phyloP scores from a whole-genome alignment of 805 yeast genomes.

The Cyberlindnera sargentensis region DNA sequence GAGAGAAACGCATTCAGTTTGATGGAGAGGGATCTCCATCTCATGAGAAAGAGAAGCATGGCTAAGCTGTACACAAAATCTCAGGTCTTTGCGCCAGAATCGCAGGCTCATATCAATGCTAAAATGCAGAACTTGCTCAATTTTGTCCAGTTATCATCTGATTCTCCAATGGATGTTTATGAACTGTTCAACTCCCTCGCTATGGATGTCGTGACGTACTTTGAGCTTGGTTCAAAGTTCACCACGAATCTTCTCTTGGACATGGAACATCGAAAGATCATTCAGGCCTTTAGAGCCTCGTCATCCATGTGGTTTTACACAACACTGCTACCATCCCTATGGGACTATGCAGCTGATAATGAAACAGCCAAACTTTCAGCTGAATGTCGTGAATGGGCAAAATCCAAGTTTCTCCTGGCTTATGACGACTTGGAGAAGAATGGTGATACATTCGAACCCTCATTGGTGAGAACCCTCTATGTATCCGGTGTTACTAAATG shows the following conservation, averaged over 20 bases:
- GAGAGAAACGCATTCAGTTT: constrained; percentile 52
- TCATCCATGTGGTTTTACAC: constrained; percentile 63
- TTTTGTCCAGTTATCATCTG: constrained; percentile 10
- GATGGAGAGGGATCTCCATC: constrained; percentile 41
- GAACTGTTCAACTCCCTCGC: constrained; percentile 64
- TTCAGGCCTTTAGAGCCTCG: constrained; percentile 39
- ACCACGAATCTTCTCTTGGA: constrained; percentile 39
- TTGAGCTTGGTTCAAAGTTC: constrained; percentile 47
- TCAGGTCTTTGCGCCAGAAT: constrained; percentile 25
- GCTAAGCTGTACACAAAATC: constrained; percentile 40
- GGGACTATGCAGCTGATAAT: constrained; percentile 40
- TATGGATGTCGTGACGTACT: constrained; percentile 59
- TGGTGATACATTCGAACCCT: constrained; percentile 11
- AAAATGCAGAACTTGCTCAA: constrained; percentile 26
- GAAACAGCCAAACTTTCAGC: constrained; percentile 32
- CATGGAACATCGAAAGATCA: constrained; percentile 33
- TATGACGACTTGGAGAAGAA: constrained; percentile 15
- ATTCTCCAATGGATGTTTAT: constrained; percentile 43
- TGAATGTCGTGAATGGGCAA: constrained; percentile 40
- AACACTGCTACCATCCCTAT: constrained; percentile 48
- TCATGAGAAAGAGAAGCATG: constrained; percentile 33
- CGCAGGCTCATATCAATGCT: constrained; percentile 28
- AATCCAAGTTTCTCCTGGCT: constrained; percentile 22
- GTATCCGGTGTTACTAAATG: constrained; percentile 20
- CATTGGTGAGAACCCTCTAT: constrained; percentile 19